phyloP scores from a whole-genome alignment of 2,329 filamentous ascomycete species.

The Penicillium digitatum region DNA sequence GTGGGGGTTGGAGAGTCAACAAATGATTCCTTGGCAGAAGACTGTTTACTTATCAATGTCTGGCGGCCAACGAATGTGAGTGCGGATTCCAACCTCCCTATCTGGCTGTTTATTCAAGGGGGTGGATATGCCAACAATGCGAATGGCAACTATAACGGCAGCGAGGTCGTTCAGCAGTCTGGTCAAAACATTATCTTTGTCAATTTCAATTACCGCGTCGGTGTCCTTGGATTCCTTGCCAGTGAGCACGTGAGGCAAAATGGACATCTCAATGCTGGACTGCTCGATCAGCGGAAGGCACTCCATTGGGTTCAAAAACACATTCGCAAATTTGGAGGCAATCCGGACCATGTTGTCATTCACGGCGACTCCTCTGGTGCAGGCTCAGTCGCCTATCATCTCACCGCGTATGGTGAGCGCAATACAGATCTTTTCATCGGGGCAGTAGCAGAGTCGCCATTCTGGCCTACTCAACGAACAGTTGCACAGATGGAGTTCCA shows the following conservation, averaged over 20 bases:
- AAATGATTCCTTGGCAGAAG: slow-evolving; percentile 46
- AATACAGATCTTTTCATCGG: slow-evolving; percentile 48
- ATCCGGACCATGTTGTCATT: slow-evolving; percentile 57
- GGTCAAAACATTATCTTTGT: slow-evolving; percentile 61
- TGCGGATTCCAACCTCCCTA: slow-evolving; percentile 52
- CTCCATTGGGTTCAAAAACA: slow-evolving; percentile 60
- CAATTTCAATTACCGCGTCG: slow-evolving; percentile 67
- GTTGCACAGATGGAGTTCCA: slow-evolving; percentile 46
- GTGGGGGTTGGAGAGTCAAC: slow-evolving; percentile 63
- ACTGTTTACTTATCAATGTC: slow-evolving; percentile 36
- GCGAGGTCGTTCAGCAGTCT: slow-evolving; percentile 53
- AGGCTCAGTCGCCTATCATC: slow-evolving; percentile 54
- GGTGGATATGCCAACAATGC: slow-evolving; percentile 57
- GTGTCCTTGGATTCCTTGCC: slow-evolving; percentile 60
- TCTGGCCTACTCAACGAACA: slow-evolving; percentile 47
- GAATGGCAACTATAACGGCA: slow-evolving; percentile 53
- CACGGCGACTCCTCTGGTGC: slow-evolving; percentile 61
- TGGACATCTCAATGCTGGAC: slow-evolving; percentile 59
- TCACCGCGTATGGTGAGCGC: slow-evolving; percentile 51
- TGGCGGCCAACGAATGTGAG: slow-evolving; percentile 31
- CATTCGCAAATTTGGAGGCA: slow-evolving; percentile 56
- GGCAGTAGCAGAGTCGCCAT: slow-evolving; percentile 49
- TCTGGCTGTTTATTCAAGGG: slow-evolving; percentile 57
- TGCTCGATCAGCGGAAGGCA: slow-evolving; percentile 60
- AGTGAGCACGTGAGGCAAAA: slow-evolving; percentile 53